phyloP scores from a whole-genome alignment of 306 rosid species.

The Prunus mongolica region DNA sequence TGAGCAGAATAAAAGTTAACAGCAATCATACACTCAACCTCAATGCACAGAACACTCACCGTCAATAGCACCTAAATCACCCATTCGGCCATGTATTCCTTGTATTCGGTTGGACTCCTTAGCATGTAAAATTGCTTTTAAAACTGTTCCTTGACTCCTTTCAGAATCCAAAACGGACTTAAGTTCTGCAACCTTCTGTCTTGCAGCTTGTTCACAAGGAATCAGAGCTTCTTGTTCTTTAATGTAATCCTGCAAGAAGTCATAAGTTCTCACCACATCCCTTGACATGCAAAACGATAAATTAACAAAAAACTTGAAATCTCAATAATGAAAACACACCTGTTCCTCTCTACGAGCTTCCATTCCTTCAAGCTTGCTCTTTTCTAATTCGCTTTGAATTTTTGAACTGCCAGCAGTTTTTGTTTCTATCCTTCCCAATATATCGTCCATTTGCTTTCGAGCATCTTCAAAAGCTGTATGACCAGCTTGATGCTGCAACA shows the following conservation, averaged over 20 bases:
- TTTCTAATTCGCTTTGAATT: constrained; percentile 54
- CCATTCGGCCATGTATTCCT: constrained; percentile 97
- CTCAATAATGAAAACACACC: constrained; percentile 37
- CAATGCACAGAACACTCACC: constrained; percentile 42
- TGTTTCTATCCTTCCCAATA: constrained; percentile 49
- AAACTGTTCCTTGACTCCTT: constrained; percentile 86
- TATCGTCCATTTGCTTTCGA: constrained; percentile 56
- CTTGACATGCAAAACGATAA: constrained; percentile 5
- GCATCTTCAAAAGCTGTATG: constrained; percentile 68
- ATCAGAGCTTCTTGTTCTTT: constrained; percentile 71
- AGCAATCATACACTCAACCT: not conserved
- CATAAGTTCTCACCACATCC: constrained; percentile 21
- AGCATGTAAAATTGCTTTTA: constrained; percentile 74
- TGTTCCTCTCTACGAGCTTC: constrained; percentile 73
- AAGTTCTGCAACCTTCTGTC: constrained; percentile 94
- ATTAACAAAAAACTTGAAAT: not conserved
- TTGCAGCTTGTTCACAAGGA: constrained; percentile 91
- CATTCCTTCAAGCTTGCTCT: constrained; percentile 53
- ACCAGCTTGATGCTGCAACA: constrained; percentile 79
- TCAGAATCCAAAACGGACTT: constrained; percentile 84
- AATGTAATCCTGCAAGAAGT: constrained; percentile 52
- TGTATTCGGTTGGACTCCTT: constrained; percentile 68
- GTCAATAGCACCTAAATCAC: constrained; percentile 96
- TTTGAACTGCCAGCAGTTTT: constrained; percentile 50
- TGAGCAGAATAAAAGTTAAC: not conserved